A percentile compares a stretch with the other conserved stretches of the same genome.
Conservation (phyloP, 441 rosid genomes). For the Gossypium laxum region DNA sequence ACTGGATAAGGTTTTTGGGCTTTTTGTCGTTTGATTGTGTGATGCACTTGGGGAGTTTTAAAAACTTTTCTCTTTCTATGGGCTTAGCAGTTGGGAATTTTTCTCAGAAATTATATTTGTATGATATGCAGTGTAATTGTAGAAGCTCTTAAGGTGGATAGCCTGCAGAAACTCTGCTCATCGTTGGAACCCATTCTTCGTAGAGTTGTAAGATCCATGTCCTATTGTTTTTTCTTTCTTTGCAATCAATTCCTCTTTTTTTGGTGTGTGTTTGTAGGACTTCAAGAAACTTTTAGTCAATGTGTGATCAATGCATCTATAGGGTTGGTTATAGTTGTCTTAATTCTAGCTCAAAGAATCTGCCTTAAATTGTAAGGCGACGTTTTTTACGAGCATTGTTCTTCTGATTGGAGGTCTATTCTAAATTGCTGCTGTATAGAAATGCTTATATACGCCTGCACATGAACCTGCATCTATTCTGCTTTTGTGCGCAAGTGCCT, state of each 20-base stretch:
- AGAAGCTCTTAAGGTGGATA: constrained; percentile 74
- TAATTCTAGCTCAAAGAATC: background rate
- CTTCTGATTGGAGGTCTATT: background rate
- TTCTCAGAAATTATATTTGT: constrained; percentile 5
- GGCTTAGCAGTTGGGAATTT: background rate
- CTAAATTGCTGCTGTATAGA: background rate
- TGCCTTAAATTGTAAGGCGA: background rate
- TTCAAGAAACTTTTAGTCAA: background rate
- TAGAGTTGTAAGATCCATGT: constrained; percentile 50
- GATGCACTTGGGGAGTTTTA: background rate
- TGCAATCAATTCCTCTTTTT: background rate
- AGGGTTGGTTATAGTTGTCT: background rate
- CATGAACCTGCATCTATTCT: background rate
- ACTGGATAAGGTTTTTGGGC: background rate
- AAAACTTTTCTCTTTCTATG: background rate
- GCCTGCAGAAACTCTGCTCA: constrained; percentile 72
- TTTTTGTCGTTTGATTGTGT: background rate
- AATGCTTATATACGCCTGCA: background rate
- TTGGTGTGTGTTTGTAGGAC: background rate
- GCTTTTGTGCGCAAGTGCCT: background rate
- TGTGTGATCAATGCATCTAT: background rate
- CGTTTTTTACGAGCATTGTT: background rate
- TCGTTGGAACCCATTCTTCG: constrained; percentile 80
- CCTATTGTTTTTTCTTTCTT: background rate
- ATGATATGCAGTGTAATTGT: constrained; percentile 59